Conservation (phyloP, 1,284 basidiomycete genomes). For the Austroboletus novae-zelandiae region DNA sequence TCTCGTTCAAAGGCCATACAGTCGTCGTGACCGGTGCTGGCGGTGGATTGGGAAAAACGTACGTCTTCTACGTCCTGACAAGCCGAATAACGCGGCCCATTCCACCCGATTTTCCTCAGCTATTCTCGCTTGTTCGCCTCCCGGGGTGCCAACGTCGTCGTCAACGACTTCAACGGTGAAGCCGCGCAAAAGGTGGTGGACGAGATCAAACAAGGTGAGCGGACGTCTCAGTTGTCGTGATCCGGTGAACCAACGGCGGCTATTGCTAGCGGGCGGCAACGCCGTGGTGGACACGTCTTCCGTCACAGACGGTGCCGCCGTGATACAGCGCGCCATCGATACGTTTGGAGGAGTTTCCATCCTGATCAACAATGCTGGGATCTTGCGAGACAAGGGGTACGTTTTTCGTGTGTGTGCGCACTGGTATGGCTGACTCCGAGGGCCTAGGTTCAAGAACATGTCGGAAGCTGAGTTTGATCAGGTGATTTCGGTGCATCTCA, state of each 20-base stretch:
- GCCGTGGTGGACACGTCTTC: slow-evolving; percentile 88
- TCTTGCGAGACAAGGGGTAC: slow-evolving; percentile 81
- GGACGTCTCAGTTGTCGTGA: slow-evolving; percentile 31
- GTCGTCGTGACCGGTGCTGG: slow-evolving; percentile 96
- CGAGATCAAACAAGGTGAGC: slow-evolving; percentile 80
- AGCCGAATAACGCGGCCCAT: not conserved
- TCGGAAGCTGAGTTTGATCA: slow-evolving; percentile 87
- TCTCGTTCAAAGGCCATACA: slow-evolving; percentile 90
- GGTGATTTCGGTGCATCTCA: slow-evolving; percentile 88
- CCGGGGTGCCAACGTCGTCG: slow-evolving; percentile 90
- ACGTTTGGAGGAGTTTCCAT: slow-evolving; percentile 83
- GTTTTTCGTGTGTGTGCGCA: slow-evolving; percentile 20
- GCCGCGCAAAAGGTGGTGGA: slow-evolving; percentile 93
- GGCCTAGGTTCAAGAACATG: slow-evolving; percentile 85
- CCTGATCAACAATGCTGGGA: slow-evolving; percentile 97
- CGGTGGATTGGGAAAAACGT: slow-evolving; percentile 91
- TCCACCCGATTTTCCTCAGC: slow-evolving; percentile 40
- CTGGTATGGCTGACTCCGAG: not conserved
- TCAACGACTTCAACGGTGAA: slow-evolving; percentile 90
- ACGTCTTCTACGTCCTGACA: slow-evolving; percentile 31
- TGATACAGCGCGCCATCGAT: slow-evolving; percentile 86
- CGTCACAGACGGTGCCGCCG: slow-evolving; percentile 84
- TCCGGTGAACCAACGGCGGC: not conserved
- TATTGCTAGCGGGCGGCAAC: slow-evolving; percentile 72
- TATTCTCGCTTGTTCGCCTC: slow-evolving; percentile 91